These are phyloP conservation scores for Aspergillus terreus DNA, from an alignment of 2,329 filamentous ascomycete species.

Conservation along the genomic window DNA sequence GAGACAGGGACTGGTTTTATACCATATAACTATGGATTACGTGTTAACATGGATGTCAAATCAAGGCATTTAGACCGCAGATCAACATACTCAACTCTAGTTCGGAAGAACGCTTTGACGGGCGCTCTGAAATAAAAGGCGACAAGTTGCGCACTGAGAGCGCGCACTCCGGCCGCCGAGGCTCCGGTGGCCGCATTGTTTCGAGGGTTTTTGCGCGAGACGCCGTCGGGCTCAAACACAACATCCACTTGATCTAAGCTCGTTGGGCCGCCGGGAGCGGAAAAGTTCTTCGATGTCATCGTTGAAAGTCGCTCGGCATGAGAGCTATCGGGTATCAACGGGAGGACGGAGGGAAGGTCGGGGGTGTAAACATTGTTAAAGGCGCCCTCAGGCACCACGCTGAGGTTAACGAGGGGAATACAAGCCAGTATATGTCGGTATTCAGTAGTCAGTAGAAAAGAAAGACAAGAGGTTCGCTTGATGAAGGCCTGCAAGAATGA, in stretches of 20 bases:
- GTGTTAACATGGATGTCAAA: neutral
- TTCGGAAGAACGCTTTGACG: conserved; percentile 88
- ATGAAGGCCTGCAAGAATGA: neutral
- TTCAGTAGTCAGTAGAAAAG: no score
- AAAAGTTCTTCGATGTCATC: conserved; percentile 10
- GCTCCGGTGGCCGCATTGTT: conserved; percentile 66
- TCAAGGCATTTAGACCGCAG: neutral
- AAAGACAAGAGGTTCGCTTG: no score
- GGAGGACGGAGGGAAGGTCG: neutral
- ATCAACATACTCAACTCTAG: conserved; percentile 71
- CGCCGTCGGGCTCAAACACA: conserved; percentile 18
- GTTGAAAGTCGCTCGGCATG: neutral
- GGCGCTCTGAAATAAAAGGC: conserved; percentile 91
- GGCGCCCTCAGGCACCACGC: neutral
- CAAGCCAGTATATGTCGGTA: neutral
- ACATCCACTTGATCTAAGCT: conserved; percentile 11
- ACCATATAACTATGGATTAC: conserved; percentile 47
- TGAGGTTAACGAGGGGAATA: neutral
- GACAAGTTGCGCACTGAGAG: conserved; percentile 75
- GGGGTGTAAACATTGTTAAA: neutral
- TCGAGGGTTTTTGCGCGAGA: conserved; percentile 44
- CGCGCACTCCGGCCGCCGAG: conserved; percentile 81
- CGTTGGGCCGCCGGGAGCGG: conserved; percentile 8
- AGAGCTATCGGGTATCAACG: neutral
- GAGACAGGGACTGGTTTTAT: conserved; percentile 10